Base-by-base conservation (phyloP, 306 rosid genomes). In the Vigna mungo region DNA sequence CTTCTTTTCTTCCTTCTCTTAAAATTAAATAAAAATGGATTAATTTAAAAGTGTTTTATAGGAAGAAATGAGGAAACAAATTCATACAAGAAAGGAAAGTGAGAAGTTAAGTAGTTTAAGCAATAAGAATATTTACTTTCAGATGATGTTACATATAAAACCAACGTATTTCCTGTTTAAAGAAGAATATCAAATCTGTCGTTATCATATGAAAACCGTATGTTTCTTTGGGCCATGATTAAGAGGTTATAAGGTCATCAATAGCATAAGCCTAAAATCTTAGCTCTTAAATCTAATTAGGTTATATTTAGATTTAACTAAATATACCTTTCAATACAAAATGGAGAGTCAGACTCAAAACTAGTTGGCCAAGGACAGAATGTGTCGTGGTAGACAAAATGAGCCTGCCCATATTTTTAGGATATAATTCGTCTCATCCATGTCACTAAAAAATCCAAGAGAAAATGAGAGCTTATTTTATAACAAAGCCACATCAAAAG, bases 271-370 rank as follows among this genome's bases (percentile, higher is more conserved):
- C 61, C 70, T 63, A 27, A 11, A 58, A 32, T 13, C 62, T 55
- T 69, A 18, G 65, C 32, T 51, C 49, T 69, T 51, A 32, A 82
- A 78, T 70, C 79, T 71, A 43, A 68, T 44, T 72, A 73, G 66
- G 30, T 66, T 56, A 58, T 65, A 64, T 75, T 73, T 59, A 75
- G 81, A 80, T 78, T 71, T 68, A 81, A 78, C 46, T 54, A 13
- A 73, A 73, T 6, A 61, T 39, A 41, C 32, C 44, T 16, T 27
- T 75, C 68, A 60, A 56, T 63, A 73, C 83, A 84, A 61, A 75
- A 77, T 66, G 84, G 71, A 46, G 82, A 84, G 86, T 84, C 93
- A 78, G 63, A 64, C 84, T 85, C 89, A 72, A 74, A 65, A 72
- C 82, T 66, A 84, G 75, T 87, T 83, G 91, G 82, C 87, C 64